These are phyloP conservation scores for Phytophthora lateralis DNA, from an alignment of 352 stramenopile genomes.

Conservation along the genomic window DNA sequence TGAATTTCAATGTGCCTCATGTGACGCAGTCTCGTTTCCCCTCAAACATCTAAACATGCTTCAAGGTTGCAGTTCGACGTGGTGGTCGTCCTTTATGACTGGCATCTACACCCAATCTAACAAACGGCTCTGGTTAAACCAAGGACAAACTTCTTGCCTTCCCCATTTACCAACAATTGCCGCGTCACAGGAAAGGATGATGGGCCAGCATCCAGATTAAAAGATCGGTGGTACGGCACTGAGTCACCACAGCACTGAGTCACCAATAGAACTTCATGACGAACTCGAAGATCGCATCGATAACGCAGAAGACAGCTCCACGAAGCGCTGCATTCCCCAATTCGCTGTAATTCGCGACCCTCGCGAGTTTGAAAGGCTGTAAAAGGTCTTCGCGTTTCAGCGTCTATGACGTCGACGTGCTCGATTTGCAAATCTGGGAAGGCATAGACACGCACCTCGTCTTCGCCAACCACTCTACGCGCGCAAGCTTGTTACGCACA, in stretches of 20 bases:
- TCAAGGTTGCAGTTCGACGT: not conserved
- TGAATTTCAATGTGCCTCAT: not conserved
- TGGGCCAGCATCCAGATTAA: slow-evolving; percentile 11
- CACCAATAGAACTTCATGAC: not conserved
- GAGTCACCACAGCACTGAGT: not conserved
- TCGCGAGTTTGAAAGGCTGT: slow-evolving; percentile 6
- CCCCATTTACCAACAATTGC: not conserved
- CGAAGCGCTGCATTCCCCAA: not conserved
- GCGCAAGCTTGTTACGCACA: not conserved
- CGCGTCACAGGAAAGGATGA: slow-evolving; percentile 15
- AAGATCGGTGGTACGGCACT: slow-evolving; percentile 21
- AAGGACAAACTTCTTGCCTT: not conserved
- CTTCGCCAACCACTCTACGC: slow-evolving; percentile 4
- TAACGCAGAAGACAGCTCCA: not conserved
- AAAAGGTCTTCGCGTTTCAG: slow-evolving; percentile 4
- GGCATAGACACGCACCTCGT: slow-evolving; percentile 13
- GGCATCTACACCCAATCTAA: not conserved
- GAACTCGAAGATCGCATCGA: not conserved
- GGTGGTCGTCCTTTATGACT: not conserved
- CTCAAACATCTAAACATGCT: not conserved
- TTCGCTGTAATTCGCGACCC: not conserved
- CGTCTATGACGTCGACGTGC: slow-evolving; percentile 16
- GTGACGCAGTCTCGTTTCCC: not conserved
- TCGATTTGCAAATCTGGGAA: slow-evolving; percentile 22
- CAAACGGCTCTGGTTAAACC: not conserved